phyloP scores from a whole-genome alignment of 148 eudicot species.

The Euryodendron excelsum region DNA sequence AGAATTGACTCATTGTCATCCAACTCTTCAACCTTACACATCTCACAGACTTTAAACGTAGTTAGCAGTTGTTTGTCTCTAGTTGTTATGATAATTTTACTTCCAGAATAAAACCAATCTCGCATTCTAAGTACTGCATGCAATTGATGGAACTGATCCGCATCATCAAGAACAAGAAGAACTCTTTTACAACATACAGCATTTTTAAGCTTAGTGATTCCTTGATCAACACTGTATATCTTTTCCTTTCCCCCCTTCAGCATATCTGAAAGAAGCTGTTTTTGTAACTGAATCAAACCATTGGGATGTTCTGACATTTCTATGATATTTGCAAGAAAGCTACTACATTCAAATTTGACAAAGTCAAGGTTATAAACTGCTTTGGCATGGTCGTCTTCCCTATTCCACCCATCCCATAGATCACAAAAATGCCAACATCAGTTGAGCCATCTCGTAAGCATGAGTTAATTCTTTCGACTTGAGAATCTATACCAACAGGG shows the following conservation, averaged over 20 bases:
- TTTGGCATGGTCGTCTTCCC: constrained; percentile 1
- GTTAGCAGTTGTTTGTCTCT: background rate
- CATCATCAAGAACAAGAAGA: background rate
- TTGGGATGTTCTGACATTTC: background rate
- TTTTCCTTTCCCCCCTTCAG: background rate
- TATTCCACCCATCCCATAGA: constrained; percentile 4
- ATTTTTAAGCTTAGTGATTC: background rate
- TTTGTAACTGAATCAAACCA: background rate
- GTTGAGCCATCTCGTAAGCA: constrained; percentile 6
- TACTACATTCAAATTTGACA: background rate
- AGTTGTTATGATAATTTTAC: constrained; percentile 5
- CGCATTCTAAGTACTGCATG: background rate
- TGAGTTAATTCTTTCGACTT: background rate
- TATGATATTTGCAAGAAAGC: background rate
- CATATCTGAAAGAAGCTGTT: constrained; percentile 4
- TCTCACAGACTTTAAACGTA: background rate
- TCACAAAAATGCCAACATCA: background rate
- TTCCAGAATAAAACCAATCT: background rate
- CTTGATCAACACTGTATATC: constrained; percentile 3
- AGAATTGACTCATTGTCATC: background rate
- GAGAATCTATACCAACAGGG: background rate
- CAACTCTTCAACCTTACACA: background rate
- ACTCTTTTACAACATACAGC: background rate
- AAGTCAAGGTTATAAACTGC: background rate
- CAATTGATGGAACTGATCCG: background rate